These are phyloP conservation scores for Rhodotorula sp. DNA, from an alignment of 1,284 basidiomycete genomes.

Conservation along the genomic window DNA sequence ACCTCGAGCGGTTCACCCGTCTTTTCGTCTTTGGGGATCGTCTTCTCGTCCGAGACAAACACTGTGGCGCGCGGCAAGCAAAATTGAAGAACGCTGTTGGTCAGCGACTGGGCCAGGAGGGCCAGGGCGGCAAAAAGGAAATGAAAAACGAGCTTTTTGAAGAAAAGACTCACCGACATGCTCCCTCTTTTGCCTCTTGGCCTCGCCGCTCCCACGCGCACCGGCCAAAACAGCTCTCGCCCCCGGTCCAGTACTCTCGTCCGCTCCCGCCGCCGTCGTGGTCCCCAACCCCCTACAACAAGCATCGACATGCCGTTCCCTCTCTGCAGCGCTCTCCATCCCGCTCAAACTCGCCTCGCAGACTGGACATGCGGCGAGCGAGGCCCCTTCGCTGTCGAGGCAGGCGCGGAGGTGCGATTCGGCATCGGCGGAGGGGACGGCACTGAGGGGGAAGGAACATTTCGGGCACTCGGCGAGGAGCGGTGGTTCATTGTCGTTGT, in stretches of 20 bases:
- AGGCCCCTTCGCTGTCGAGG: constrained; percentile 11
- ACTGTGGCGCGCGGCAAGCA: not conserved
- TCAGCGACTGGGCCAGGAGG: not conserved
- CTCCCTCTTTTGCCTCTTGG: constrained; percentile 7
- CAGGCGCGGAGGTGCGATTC: constrained; percentile 23
- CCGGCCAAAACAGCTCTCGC: too few relatives aligned
- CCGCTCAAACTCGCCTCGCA: not conserved
- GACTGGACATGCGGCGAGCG: constrained; percentile 15
- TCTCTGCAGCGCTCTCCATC: not conserved
- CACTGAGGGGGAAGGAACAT: constrained; percentile 7
- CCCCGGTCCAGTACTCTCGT: too few relatives aligned
- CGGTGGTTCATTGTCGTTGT: not conserved
- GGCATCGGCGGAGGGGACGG: not conserved
- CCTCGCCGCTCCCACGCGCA: not conserved
- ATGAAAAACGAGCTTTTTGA: not conserved
- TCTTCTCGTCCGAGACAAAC: constrained; percentile 21
- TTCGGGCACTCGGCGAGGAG: constrained; percentile 14
- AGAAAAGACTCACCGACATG: constrained; percentile 18
- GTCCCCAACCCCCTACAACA: constrained; percentile 13
- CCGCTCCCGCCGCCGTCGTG: not conserved
- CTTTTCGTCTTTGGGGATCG: constrained; percentile 10
- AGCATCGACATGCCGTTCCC: constrained; percentile 17
- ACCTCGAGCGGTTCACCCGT: constrained; percentile 20
- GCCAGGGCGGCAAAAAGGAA: too few relatives aligned
- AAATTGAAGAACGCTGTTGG: too few relatives aligned